phyloP scores from a whole-genome alignment of 345 rosid genomes.

The Clausena lansium region DNA sequence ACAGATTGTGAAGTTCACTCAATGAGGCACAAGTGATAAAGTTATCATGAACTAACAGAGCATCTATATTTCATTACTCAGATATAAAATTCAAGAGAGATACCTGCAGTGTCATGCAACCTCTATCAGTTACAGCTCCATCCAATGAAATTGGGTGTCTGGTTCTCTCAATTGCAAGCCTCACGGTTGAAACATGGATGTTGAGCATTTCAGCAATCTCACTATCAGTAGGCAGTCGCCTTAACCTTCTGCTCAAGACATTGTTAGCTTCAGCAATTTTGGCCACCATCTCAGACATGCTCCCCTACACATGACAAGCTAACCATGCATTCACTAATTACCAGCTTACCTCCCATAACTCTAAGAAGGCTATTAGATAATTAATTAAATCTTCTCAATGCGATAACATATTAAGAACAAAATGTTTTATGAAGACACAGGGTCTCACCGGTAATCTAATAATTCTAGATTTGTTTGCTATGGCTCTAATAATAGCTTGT shows the following conservation, averaged over 20 bases:
- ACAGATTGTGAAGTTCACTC: not conserved
- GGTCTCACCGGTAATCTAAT: conserved; percentile 53
- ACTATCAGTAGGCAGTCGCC: conserved; percentile 35
- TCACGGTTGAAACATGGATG: conserved; percentile 43
- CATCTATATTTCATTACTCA: not conserved
- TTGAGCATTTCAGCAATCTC: conserved; percentile 54
- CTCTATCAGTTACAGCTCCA: conserved; percentile 30
- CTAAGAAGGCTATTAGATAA: not conserved
- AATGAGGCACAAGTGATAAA: not conserved
- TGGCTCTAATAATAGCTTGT: conserved; percentile 51
- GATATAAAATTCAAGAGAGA: not conserved
- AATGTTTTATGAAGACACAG: not conserved
- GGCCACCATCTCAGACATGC: conserved; percentile 37
- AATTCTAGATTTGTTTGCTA: conserved; percentile 45
- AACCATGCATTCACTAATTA: conserved; percentile 51
- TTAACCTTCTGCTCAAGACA: conserved; percentile 28
- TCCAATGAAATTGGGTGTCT: conserved; percentile 49
- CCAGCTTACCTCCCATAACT: conserved; percentile 32
- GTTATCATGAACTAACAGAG: not conserved
- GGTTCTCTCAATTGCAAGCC: conserved; percentile 32
- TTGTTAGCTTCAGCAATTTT: conserved; percentile 51
- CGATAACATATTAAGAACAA: not conserved
- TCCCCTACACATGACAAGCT: conserved; percentile 54
- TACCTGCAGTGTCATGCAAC: conserved; percentile 50
- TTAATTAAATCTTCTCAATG: not conserved